Evolutionary conservation across 805 yeast genomes (phyloP), one percentile per base, ranked within the genome.

Genomic region (Saccharomycopsis selenospora): DNA sequence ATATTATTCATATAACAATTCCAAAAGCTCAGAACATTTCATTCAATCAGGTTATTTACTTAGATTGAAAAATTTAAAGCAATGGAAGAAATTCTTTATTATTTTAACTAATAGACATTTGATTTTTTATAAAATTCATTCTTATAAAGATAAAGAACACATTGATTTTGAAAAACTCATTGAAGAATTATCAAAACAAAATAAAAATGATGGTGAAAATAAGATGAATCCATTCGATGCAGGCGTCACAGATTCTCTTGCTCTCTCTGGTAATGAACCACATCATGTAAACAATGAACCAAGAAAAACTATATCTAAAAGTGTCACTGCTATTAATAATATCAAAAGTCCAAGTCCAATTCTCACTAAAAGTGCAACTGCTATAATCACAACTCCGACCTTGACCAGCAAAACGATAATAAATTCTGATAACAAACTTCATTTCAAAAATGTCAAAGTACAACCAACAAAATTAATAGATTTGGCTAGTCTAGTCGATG

Each of bases 11-110:
- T 42, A 48, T 44, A n/a, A n/a, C n/a, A 36, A 29, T 44, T 46
- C 53, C n/a, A 29, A 47, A 20, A 50, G 49, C 3, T 59, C 63
- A 5, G 73, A 71, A 38, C 65, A 65, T 30, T 56, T 63, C 0
- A 61, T 76, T 13, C 70, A 67, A 29, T 59, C 66, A 47, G 80
- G 81, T 0, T 58, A 64, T 42, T 53, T 75, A 11, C 55, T 65
- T 33, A 58, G 75, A 10, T 63, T 73, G 48, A 69, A 68, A 45
- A 58, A 71, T 10, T 69, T 68, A 56, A 71, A 68, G 55, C 77
- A 74, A 53, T 76, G 80, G 80, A 68, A 65, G 45, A 59, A 59
- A 48, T 67, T 67, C 53, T 71, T 68, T 55, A 62, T 73, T 11
- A 64, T 71, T 2, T 57, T 76, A 18, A 74, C 78, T 13, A 70